Conservation (phyloP, 805 yeast genomes). For the Starmerella sirachaensis region DNA sequence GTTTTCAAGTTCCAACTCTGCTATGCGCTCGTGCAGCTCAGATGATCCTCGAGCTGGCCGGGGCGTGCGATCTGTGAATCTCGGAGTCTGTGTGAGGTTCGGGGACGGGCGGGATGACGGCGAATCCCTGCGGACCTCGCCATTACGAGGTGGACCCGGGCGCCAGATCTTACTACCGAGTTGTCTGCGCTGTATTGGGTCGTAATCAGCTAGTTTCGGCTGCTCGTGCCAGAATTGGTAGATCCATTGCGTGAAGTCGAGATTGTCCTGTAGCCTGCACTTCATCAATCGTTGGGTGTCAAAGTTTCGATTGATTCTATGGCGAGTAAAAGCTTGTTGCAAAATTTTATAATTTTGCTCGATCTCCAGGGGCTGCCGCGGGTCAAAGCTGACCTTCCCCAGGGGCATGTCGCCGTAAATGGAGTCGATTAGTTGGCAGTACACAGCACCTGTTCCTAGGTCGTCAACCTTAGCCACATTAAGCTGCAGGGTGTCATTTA, state of each 20-base stretch:
- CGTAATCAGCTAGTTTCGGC: conserved; percentile 58
- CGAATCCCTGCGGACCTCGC: too few relatives aligned
- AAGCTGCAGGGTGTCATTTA: conserved; percentile 56
- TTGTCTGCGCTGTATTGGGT: conserved; percentile 47
- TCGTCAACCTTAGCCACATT: conserved; percentile 72
- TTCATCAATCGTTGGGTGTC: conserved; percentile 74
- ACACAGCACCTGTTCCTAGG: conserved; percentile 92
- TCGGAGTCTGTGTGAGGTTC: too few relatives aligned
- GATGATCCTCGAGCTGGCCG: conserved; percentile 4
- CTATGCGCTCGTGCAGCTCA: too few relatives aligned
- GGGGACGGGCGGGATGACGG: too few relatives aligned
- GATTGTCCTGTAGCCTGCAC: conserved; percentile 85
- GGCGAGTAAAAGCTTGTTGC: conserved; percentile 66
- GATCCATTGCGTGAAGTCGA: conserved; percentile 90
- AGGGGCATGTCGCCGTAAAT: conserved; percentile 75
- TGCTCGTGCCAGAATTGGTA: conserved; percentile 70
- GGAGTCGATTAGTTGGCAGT: conserved; percentile 82
- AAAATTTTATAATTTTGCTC: conserved; percentile 72
- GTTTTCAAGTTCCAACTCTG: conserved; percentile 23
- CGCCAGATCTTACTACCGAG: too few relatives aligned
- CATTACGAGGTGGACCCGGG: too few relatives aligned
- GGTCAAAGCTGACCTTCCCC: conserved; percentile 60
- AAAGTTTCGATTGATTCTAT: conserved; percentile 57
- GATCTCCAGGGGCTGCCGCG: conserved; percentile 61
- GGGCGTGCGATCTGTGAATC: too few relatives aligned